Evolutionary conservation across 441 rosid genomes (phyloP).

Genomic region (Codiaeum variegatum): DNA sequence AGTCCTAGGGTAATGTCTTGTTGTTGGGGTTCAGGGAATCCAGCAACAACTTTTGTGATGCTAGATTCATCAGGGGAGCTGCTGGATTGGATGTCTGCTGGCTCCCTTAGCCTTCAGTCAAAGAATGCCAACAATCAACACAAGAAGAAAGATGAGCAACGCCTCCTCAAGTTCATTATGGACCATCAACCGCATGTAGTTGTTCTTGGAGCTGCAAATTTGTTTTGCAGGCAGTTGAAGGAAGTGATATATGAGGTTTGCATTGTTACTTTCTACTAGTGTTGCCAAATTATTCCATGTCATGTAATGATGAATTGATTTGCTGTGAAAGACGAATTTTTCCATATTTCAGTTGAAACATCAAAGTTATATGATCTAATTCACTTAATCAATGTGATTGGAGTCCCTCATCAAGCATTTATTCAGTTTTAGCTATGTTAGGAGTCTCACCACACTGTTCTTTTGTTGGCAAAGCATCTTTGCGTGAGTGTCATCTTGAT

Average conservation of each 20-base stretch:
- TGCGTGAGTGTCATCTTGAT: not conserved
- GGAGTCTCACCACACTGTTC: not conserved
- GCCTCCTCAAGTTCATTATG: conserved; percentile 66
- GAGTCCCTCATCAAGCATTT: not conserved
- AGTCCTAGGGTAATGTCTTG: conserved; percentile 84
- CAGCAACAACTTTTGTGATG: conserved; percentile 83
- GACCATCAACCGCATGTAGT: conserved; percentile 77
- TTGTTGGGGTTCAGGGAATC: conserved; percentile 90
- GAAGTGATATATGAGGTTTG: conserved; percentile 78
- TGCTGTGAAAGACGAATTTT: not conserved
- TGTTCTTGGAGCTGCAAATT: conserved; percentile 71
- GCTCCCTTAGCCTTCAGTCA: conserved; percentile 59
- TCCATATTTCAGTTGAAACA: not conserved
- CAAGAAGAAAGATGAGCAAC: conserved; percentile 69
- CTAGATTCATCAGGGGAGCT: conserved; percentile 78
- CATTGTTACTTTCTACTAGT: not conserved
- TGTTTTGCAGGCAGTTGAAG: conserved; percentile 58
- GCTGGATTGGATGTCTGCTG: conserved; percentile 67
- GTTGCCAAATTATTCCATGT: not conserved
- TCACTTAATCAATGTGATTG: not conserved
- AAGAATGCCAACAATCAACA: conserved; percentile 72
- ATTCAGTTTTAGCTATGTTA: not conserved
- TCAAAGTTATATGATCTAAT: not conserved
- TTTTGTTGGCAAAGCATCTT: not conserved
- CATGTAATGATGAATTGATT: not conserved